A percentile compares a stretch with the other conserved stretches of the same genome.
These are phyloP conservation scores for Dujonia santamariae DNA, from an alignment of 1,139 yeast species.

Conservation along the genomic window DNA sequence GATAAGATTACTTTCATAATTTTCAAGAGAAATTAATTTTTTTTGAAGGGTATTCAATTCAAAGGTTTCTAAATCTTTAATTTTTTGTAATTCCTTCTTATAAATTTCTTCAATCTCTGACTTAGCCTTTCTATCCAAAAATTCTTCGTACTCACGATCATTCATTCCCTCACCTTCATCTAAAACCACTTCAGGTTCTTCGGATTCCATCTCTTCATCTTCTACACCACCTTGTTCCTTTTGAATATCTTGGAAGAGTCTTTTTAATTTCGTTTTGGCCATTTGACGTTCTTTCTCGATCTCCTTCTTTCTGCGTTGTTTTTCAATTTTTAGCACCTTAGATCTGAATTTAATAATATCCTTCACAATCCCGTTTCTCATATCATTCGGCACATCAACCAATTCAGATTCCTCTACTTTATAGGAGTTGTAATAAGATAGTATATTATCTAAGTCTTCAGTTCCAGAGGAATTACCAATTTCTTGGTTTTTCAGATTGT, in stretches of 20 bases:
- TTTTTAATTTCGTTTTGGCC: conserved; percentile 49
- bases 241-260: conserved; percentile 46
- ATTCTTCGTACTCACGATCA: conserved; percentile 34
- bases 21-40: conserved; percentile 17
- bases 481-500: conserved; percentile 19
- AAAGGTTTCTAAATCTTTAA: conserved; percentile 17
- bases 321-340: conserved; percentile 56
- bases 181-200: conserved; percentile 13
- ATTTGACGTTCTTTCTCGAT: conserved; percentile 49
- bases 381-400: conserved; percentile 58
- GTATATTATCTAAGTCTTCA: conserved; percentile 35
- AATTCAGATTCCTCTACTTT: conserved; percentile 59
- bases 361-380: conserved; percentile 54
- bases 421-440: conserved; percentile 40
- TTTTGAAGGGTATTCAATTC: conserved; percentile 17
- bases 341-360: conserved; percentile 64
- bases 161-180: conserved; percentile 25
- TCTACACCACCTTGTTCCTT: conserved; percentile 3
- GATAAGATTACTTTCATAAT: conserved; percentile 33
- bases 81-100: conserved; percentile 12
- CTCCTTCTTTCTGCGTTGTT: conserved; percentile 52
- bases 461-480: conserved; percentile 19
- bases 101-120: conserved; percentile 20
- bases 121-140: conserved; percentile 16
- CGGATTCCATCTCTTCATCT: conserved; percentile 9